phyloP scores from a whole-genome alignment of 2,329 filamentous ascomycete species.

The Colletotrichum liriopes region DNA sequence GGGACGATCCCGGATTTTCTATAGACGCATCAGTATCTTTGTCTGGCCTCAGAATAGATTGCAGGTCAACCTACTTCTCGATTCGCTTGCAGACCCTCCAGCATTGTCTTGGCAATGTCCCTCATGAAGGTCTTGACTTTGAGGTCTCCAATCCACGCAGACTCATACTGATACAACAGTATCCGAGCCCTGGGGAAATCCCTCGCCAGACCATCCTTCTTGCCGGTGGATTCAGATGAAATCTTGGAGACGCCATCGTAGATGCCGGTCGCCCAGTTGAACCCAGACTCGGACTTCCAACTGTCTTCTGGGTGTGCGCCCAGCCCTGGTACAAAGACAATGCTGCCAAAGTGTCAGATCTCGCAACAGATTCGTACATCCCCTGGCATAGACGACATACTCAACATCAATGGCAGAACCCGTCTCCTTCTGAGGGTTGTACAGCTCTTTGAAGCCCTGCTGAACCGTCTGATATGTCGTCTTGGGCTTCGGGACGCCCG shows the following conservation, averaged over 20 bases:
- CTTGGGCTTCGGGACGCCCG: constrained; percentile 45
- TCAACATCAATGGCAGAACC: constrained; percentile 54
- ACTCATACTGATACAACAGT: constrained; percentile 60
- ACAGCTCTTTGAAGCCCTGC: constrained; percentile 58
- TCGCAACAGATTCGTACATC: neutral
- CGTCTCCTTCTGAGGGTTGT: constrained; percentile 49
- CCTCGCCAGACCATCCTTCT: constrained; percentile 52
- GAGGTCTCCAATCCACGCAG: constrained; percentile 57
- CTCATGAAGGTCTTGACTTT: constrained; percentile 60
- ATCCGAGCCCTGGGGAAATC: constrained; percentile 59
- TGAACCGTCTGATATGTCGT: constrained; percentile 55
- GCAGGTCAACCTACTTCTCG: constrained; percentile 51
- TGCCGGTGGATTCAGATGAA: constrained; percentile 53
- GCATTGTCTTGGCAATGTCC: constrained; percentile 56
- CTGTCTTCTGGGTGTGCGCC: constrained; percentile 58
- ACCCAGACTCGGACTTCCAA: constrained; percentile 56
- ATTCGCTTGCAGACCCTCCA: constrained; percentile 53
- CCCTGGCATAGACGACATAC: constrained; percentile 44
- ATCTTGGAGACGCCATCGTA: constrained; percentile 54
- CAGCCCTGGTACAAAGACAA: constrained; percentile 59
- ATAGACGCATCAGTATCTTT: neutral
- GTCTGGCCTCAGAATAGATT: fast-evolving
- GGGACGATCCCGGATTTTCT: constrained; percentile 49
- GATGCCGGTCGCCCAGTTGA: constrained; percentile 57
- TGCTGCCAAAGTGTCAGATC: constrained; percentile 48